Percentiles rank a stretch among this genome's conserved stretches.
phyloP scores from a whole-genome alignment of 306 rosid genomes.

The Medicago arabica region DNA sequence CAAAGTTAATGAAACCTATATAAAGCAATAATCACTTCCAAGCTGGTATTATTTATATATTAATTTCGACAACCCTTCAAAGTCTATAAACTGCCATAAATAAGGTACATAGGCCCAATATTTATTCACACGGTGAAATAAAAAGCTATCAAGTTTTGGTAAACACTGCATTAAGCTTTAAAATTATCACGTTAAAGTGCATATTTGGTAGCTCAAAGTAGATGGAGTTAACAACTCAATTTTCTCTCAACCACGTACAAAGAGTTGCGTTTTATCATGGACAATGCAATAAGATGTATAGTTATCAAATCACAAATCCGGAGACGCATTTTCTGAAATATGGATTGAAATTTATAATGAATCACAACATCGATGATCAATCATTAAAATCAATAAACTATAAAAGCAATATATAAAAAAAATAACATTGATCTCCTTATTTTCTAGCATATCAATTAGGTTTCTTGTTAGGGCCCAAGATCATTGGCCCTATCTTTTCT shows the following conservation, averaged over 20 bases:
- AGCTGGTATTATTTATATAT: neutral
- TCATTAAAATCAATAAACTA: neutral
- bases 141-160: neutral
- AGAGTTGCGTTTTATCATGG: slow-evolving; percentile 1
- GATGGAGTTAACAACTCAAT: neutral
- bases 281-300: slow-evolving; percentile 6
- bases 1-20: neutral
- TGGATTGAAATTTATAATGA: neutral
- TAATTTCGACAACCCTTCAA: neutral
- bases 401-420: neutral
- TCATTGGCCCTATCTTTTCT: neutral
- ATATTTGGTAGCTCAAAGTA: slow-evolving; percentile 4
- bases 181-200: neutral
- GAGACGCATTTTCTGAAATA: neutral
- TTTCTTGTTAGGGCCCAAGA: neutral
- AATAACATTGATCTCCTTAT: slow-evolving; percentile 1
- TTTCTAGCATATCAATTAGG: slow-evolving; percentile 15
- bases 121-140: slow-evolving; percentile 11
- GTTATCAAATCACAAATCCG: slow-evolving; percentile 4
- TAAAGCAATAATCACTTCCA: neutral
- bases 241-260: slow-evolving; percentile 14
- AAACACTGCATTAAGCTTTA: neutral
- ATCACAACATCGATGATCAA: slow-evolving; percentile 1
- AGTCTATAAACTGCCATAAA: neutral
- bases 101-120: neutral